Evolutionary conservation across 306 rosid species (phyloP).

Genomic region (Cyamopsis tetragonoloba): DNA sequence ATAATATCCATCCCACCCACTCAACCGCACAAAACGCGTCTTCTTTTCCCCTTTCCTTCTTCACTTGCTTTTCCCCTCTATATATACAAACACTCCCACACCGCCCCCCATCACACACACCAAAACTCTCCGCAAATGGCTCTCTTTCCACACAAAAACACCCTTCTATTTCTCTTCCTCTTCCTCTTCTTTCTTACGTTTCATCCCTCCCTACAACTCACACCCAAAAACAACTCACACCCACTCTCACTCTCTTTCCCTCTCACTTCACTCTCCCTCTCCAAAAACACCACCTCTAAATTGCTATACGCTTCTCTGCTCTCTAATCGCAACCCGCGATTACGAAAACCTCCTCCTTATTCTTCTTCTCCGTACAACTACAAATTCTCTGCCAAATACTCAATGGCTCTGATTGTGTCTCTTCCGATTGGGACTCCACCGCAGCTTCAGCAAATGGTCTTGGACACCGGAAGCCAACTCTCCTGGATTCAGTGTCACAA

Average conservation of each 20-base stretch:
- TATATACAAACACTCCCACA: slow-evolving; percentile 15
- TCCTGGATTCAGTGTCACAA: slow-evolving; percentile 80
- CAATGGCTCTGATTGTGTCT: slow-evolving; percentile 57
- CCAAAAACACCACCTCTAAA: slow-evolving; percentile 23
- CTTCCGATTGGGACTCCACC: slow-evolving; percentile 91
- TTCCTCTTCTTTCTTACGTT: not conserved
- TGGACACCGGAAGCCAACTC: slow-evolving; percentile 90
- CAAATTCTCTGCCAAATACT: slow-evolving; percentile 53
- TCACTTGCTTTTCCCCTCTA: not conserved
- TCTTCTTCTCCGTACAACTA: slow-evolving; percentile 36
- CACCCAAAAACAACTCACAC: not conserved
- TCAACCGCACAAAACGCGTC: slow-evolving; percentile 56
- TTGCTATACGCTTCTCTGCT: slow-evolving; percentile 30
- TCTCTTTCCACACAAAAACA: not conserved
- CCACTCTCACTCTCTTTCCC: slow-evolving; percentile 53
- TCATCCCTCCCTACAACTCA: not conserved
- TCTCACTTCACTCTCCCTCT: slow-evolving; percentile 35
- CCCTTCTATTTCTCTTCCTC: slow-evolving; percentile 20
- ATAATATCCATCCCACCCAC: slow-evolving; percentile 16
- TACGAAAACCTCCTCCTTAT: not conserved
- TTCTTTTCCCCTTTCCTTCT: slow-evolving; percentile 25
- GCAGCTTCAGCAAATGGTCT: slow-evolving; percentile 63
- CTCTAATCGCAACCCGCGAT: slow-evolving; percentile 2
- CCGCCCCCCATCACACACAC: not conserved
- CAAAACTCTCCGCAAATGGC: slow-evolving; percentile 21